These are phyloP conservation scores for Protomyces inouyei DNA, from an alignment of 1,139 yeast genomes.

Conservation along the genomic window DNA sequence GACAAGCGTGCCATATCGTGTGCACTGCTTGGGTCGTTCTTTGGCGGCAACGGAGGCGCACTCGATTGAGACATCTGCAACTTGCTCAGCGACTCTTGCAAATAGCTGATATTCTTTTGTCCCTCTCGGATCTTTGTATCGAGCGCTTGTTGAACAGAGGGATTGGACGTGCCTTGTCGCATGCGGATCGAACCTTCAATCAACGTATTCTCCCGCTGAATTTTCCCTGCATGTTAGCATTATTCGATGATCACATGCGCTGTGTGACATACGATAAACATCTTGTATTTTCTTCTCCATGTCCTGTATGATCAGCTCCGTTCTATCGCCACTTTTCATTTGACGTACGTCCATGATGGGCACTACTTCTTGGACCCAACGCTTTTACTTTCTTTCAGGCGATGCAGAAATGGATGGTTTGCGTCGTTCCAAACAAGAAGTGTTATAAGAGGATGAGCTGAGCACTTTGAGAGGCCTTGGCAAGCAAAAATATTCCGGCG, in stretches of 20 bases:
- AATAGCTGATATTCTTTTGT: slow-evolving; percentile 80
- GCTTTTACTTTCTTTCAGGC: too few relatives aligned
- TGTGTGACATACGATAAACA: neutral
- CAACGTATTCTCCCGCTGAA: slow-evolving; percentile 58
- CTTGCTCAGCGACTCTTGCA: slow-evolving; percentile 70
- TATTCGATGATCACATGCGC: neutral
- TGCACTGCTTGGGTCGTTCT: neutral
- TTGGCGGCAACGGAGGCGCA: slow-evolving; percentile 5
- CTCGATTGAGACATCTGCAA: slow-evolving; percentile 40
- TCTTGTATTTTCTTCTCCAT: neutral
- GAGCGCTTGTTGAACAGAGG: slow-evolving; percentile 82
- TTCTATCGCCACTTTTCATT: too few relatives aligned
- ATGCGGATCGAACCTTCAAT: slow-evolving; percentile 81
- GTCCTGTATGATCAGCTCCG: neutral
- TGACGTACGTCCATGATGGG: neutral
- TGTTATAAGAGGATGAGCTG: too few relatives aligned
- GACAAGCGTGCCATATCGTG: slow-evolving; percentile 5
- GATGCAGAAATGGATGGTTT: too few relatives aligned
- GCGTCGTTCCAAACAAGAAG: too few relatives aligned
- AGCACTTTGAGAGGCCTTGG: too few relatives aligned
- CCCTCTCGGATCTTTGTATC: slow-evolving; percentile 88
- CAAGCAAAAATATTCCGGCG: too few relatives aligned
- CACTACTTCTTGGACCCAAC: neutral
- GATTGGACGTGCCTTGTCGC: slow-evolving; percentile 70
- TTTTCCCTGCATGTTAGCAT: slow-evolving; percentile 5